Evolutionary conservation across 2,329 filamentous ascomycete species (phyloP).

Genomic region (Orbilia quercus): DNA sequence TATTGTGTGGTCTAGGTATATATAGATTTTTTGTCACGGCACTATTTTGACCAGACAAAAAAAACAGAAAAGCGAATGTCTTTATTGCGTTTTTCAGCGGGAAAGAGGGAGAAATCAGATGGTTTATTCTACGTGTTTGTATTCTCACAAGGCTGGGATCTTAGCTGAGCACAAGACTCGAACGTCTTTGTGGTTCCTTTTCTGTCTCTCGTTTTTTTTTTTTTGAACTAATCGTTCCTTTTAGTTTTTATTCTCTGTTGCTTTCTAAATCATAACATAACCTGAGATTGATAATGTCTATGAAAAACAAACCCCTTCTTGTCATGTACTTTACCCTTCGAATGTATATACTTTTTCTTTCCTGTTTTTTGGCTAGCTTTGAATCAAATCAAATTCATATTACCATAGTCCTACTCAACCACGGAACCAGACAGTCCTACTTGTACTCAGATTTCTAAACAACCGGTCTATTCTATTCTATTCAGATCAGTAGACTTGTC

Average conservation of each 20-base stretch:
- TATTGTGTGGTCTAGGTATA: slow-evolving; percentile 16
- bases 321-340: slow-evolving; percentile 45
- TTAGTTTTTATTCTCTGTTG: slow-evolving; percentile 6
- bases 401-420: no score
- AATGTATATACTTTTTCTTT: slow-evolving; percentile 41
- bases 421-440: no score
- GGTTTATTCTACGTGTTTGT: slow-evolving; percentile 12
- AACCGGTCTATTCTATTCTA: no score
- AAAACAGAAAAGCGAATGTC: slow-evolving; percentile 65
- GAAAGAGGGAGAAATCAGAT: not conserved
- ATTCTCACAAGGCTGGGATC: slow-evolving; percentile 77
- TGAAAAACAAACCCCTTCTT: slow-evolving; percentile 29
- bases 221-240: slow-evolving; percentile 11
- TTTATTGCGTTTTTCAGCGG: slow-evolving; percentile 13
- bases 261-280: slow-evolving; percentile 8
- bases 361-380: not conserved
- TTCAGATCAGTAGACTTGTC: no score
- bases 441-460: no score
- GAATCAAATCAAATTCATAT: not conserved
- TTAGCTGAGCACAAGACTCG: slow-evolving; percentile 54
- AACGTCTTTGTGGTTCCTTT: slow-evolving; percentile 4
- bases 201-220: not conserved
- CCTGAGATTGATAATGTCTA: slow-evolving; percentile 54
- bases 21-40: slow-evolving; percentile 50
- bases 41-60: slow-evolving; percentile 61